phyloP scores from a whole-genome alignment of 345 rosid genomes.

The Syzygium aqueum region DNA sequence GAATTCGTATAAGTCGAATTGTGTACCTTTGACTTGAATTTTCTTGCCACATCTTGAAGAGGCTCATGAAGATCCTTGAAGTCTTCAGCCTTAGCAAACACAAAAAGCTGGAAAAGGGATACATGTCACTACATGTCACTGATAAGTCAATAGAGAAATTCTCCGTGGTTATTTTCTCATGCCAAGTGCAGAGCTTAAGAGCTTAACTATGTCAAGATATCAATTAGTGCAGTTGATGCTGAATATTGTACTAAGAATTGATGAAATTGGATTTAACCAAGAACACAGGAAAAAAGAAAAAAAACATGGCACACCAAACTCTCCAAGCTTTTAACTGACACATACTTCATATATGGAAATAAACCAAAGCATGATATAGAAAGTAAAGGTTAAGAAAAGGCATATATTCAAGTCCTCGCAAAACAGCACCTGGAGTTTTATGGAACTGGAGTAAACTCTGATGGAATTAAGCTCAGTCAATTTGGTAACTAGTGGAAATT shows the following conservation, averaged over 20 bases:
- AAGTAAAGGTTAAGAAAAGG: not conserved
- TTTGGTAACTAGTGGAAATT: conserved; percentile 73
- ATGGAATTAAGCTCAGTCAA: conserved; percentile 61
- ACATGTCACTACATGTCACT: not conserved
- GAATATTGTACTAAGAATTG: not conserved
- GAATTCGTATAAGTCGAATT: not conserved
- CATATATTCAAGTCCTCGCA: not conserved
- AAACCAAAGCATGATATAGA: not conserved
- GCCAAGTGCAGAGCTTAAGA: not conserved
- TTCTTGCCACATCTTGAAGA: conserved; percentile 65
- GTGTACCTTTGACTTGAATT: conserved; percentile 56
- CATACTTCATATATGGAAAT: not conserved
- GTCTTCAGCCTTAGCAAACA: conserved; percentile 59
- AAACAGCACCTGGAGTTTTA: conserved; percentile 64
- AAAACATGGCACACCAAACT: not conserved
- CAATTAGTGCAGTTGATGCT: not conserved
- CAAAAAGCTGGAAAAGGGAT: conserved; percentile 38
- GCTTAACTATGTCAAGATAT: not conserved
- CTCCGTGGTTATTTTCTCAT: not conserved
- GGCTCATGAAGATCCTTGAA: conserved; percentile 40
- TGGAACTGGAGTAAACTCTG: conserved; percentile 66
- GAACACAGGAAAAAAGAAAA: not conserved
- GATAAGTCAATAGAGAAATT: not conserved
- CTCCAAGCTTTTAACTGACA: not conserved
- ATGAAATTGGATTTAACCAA: not conserved